phyloP scores from a whole-genome alignment of 2,329 filamentous ascomycete species.

The Eurotiales sp. region DNA sequence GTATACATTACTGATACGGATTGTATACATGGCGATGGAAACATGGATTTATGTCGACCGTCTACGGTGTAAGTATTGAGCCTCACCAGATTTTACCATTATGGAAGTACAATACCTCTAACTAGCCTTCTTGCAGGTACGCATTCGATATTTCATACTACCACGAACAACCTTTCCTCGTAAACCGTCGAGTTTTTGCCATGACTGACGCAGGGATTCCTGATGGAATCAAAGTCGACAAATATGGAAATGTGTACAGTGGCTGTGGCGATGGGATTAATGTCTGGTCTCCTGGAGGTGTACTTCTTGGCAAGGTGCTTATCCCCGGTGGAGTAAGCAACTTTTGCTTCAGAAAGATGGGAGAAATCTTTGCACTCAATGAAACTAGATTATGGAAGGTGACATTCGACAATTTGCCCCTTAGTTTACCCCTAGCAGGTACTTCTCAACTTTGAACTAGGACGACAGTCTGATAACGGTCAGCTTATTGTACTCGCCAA shows the following conservation, averaged over 20 bases:
- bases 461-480: too few species aligned
- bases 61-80: conserved; percentile 25
- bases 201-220: conserved; percentile 48
- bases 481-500: too few species aligned
- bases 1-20: conserved; percentile 43
- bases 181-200: conserved; percentile 52
- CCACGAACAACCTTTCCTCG: conserved; percentile 39
- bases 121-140: conserved; percentile 36
- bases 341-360: conserved; percentile 47
- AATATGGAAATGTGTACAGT: conserved; percentile 53
- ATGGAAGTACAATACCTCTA: too few species aligned
- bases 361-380: conserved; percentile 41
- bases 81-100: neutral
- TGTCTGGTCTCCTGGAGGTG: conserved; percentile 50
- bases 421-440: too few species aligned
- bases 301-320: conserved; percentile 55
- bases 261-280: conserved; percentile 55
- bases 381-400: conserved; percentile 40
- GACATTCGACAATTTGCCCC: neutral
- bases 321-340: conserved; percentile 47
- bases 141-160: conserved; percentile 46
- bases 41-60: conserved; percentile 11
- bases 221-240: conserved; percentile 48
- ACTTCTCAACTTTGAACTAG: too few species aligned
- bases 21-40: conserved; percentile 23